Evolutionary conservation across 2,329 filamentous ascomycete genomes (phyloP), one percentile per base, ranked within the genome.

Genomic region (Neonectria neomacrospora): DNA sequence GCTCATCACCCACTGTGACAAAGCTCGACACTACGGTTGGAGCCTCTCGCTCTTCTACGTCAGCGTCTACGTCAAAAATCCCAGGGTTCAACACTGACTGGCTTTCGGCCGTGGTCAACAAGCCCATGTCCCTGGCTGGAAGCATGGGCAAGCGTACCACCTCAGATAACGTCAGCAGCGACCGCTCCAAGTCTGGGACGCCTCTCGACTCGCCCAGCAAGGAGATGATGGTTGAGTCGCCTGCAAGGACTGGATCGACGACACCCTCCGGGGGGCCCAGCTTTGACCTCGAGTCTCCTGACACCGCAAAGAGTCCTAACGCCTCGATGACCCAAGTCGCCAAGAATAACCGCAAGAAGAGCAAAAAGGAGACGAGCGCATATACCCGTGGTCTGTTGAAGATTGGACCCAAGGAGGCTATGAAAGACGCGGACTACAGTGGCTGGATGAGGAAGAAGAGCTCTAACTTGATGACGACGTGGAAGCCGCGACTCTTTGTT

Each of bases 371-470:
- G 61, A 99, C 96, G 0, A 97, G 94, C 73, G 96, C 96, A 1
- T 99, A 98, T 78, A 92, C 90, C 18, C 90, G 92, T 30, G 96
- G 96, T 0, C 81, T 98, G 42, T 86, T 92, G 71, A 94, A 94
- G 78, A 91, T 95, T 64, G 81, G 87, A 0, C 96, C 96, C 0
- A 84, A 89, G 58, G 93, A 97, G 75, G 94, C 95, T 64, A 96
- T 97, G 79, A 82, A 89, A 65, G 89, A 88, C 65, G 95, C 93
- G 58, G 95, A 99, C 75, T 98, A 97, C 77, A 95, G 91, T 73
- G 96, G 96, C 1, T 99, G 96, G 96, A 99, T 99, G 96, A 98
- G 96, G 84, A 99, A 99, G 85, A 94, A 96, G 79, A 97, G 93
- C 63, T 95, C 93, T 1, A 96, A 95, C 73, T 83, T 98, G 34